Percentiles rank a stretch among this genome's conserved stretches.
These are phyloP conservation scores for Coprinopsis cinerea DNA, from an alignment of 768 basidiomycete genomes.

Conservation along the genomic window DNA sequence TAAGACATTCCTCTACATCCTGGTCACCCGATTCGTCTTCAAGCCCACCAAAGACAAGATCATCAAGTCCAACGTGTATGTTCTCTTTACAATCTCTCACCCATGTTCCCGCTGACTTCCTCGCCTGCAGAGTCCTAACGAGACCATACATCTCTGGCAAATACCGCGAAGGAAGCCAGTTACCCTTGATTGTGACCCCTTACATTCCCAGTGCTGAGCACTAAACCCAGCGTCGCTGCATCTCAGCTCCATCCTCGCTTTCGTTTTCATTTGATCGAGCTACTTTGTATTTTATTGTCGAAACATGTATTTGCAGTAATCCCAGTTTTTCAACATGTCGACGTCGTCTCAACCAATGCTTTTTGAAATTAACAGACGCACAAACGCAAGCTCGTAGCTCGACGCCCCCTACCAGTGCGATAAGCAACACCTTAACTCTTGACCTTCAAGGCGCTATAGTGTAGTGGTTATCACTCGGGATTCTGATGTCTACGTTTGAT, in stretches of 20 bases:
- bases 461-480: constrained; percentile 5
- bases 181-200: constrained; percentile 48
- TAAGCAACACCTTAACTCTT: neutral
- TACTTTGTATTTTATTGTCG: neutral
- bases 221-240: neutral
- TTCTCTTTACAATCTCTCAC: constrained; percentile 2
- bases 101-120: neutral
- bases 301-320: neutral
- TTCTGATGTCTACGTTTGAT: constrained; percentile 1
- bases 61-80: constrained; percentile 58
- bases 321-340: neutral
- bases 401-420: neutral
- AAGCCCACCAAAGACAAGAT: constrained; percentile 47
- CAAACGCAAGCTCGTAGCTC: neutral
- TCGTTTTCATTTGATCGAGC: neutral
- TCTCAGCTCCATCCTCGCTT: neutral
- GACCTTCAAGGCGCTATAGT: neutral
- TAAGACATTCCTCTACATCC: constrained; percentile 67
- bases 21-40: constrained; percentile 65
- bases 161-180: constrained; percentile 54
- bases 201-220: constrained; percentile 14
- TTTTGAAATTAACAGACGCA: neutral
- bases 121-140: constrained; percentile 47
- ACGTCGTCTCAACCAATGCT: neutral
- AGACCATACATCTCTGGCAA: constrained; percentile 54